phyloP scores from a whole-genome alignment of 2,329 filamentous ascomycete species.

The Ophiosphaerella korrae region DNA sequence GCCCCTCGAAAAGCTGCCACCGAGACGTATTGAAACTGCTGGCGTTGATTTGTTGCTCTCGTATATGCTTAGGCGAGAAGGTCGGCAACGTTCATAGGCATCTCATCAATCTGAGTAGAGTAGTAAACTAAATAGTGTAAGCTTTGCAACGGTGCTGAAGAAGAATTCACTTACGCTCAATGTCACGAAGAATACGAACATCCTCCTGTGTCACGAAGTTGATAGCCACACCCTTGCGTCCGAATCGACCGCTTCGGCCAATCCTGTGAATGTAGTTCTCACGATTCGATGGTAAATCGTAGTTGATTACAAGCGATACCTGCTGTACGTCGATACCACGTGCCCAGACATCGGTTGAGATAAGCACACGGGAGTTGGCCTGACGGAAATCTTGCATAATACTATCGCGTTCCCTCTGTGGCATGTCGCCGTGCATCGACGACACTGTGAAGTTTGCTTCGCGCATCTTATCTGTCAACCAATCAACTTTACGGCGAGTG shows the following conservation, averaged over 20 bases:
- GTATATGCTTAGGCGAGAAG: slow-evolving; percentile 30
- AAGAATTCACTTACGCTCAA: slow-evolving; percentile 70
- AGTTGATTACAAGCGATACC: slow-evolving; percentile 98
- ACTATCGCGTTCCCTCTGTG: slow-evolving; percentile 94
- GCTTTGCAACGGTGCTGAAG: slow-evolving; percentile 9
- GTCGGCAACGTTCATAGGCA: slow-evolving; percentile 84
- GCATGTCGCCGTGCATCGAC: slow-evolving; percentile 99
- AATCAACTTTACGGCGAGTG: slow-evolving; percentile 97
- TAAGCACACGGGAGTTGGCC: slow-evolving; percentile 92
- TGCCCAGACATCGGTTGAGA: slow-evolving; percentile 97
- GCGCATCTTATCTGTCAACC: slow-evolving; percentile 99
- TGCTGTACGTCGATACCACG: slow-evolving; percentile 99
- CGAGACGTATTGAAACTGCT: not conserved
- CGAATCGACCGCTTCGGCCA: slow-evolving; percentile 91
- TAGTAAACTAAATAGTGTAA: slow-evolving; percentile 73
- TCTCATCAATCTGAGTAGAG: slow-evolving; percentile 96
- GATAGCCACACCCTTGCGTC: slow-evolving; percentile 97
- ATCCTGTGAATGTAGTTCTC: slow-evolving; percentile 99
- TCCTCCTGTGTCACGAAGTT: slow-evolving; percentile 99
- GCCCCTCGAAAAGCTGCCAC: not conserved
- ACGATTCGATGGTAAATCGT: slow-evolving; percentile 96
- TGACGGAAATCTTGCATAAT: slow-evolving; percentile 99
- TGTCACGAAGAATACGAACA: slow-evolving; percentile 94
- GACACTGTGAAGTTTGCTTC: slow-evolving; percentile 98
- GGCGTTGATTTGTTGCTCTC: not conserved